Percentiles rank a stretch among this genome's conserved stretches.
These are phyloP conservation scores for Penicillium bovifimosum DNA, from an alignment of 495 filamentous ascomycete genomes.

Conservation along the genomic window DNA sequence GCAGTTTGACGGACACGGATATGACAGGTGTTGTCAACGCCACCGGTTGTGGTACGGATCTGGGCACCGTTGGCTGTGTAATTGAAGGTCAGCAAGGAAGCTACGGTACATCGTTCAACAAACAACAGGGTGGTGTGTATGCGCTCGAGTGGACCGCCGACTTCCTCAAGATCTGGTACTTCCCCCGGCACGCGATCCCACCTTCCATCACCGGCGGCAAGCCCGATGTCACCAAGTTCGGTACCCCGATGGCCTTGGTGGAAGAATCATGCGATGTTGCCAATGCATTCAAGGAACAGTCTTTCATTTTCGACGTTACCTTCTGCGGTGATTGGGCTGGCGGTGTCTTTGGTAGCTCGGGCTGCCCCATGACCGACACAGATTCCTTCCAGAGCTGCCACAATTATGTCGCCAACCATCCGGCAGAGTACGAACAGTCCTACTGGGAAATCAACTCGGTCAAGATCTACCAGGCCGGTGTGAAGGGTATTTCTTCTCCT, in stretches of 20 bases:
- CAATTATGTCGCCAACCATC: conserved; percentile 61
- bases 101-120: conserved; percentile 71
- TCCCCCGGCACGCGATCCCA: conserved; percentile 58
- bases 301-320: conserved; percentile 74
- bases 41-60: conserved; percentile 51
- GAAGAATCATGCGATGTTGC: conserved; percentile 61
- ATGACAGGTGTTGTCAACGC: conserved; percentile 45
- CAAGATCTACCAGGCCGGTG: conserved; percentile 51
- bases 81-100: conserved; percentile 47
- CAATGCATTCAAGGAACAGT: conserved; percentile 61
- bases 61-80: conserved; percentile 44
- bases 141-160: conserved; percentile 67
- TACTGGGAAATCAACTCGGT: conserved; percentile 72
- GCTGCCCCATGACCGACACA: conserved; percentile 33
- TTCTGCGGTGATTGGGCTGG: conserved; percentile 94
- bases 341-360: conserved; percentile 40
- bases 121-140: conserved; percentile 67
- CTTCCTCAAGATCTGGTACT: conserved; percentile 73
- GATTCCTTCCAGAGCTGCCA: conserved; percentile 49
- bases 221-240: conserved; percentile 62
- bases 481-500: conserved; percentile 5
- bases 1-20: conserved; percentile 48
- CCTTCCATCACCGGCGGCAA: conserved; percentile 47
- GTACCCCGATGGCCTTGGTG: conserved; percentile 59
- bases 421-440: conserved; percentile 51